phyloP scores from a whole-genome alignment of 2,329 filamentous ascomycete species.

The Emergomyces pasteurianus region DNA sequence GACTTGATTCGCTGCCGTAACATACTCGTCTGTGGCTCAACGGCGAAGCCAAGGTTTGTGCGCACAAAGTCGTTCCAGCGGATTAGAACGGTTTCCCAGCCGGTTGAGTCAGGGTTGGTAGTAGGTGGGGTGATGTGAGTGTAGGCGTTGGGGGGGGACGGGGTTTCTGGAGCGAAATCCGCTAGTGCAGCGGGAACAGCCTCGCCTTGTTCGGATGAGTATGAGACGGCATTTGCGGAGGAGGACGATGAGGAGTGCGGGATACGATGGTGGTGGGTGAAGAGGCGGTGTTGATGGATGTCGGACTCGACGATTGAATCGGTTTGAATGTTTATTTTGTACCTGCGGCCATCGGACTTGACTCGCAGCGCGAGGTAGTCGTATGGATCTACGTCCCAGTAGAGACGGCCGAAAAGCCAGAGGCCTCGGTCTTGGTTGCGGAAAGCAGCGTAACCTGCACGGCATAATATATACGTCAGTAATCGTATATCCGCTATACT shows the following conservation, averaged over 20 bases:
- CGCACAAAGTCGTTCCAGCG: conserved; percentile 88
- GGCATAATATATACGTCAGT: background rate
- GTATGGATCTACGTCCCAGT: conserved; percentile 88
- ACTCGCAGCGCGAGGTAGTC: conserved; percentile 75
- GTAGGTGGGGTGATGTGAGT: conserved; percentile 16
- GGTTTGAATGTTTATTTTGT: conserved; percentile 91
- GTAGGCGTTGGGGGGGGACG: conserved; percentile 24
- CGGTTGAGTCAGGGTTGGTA: conserved; percentile 51
- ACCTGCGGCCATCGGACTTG: conserved; percentile 81
- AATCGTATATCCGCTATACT: background rate
- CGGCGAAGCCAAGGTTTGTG: conserved; percentile 82
- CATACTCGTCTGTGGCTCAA: conserved; percentile 87
- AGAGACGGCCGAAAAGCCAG: conserved; percentile 72
- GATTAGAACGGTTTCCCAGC: conserved; percentile 93
- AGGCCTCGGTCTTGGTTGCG: conserved; percentile 64
- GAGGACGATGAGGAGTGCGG: conserved; percentile 10
- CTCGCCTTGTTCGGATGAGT: conserved; percentile 7
- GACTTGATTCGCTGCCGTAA: conserved; percentile 74
- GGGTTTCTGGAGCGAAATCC: conserved; percentile 19
- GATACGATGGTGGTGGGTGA: conserved; percentile 31
- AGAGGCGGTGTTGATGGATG: conserved; percentile 85
- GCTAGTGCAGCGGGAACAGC: conserved; percentile 24
- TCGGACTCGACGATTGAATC: conserved; percentile 91
- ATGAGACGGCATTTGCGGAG: conserved; percentile 8
- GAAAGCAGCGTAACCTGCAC: conserved; percentile 81